Base-by-base conservation (phyloP, 768 basidiomycete genomes). In the Goffeauzyma gilvescens region DNA sequence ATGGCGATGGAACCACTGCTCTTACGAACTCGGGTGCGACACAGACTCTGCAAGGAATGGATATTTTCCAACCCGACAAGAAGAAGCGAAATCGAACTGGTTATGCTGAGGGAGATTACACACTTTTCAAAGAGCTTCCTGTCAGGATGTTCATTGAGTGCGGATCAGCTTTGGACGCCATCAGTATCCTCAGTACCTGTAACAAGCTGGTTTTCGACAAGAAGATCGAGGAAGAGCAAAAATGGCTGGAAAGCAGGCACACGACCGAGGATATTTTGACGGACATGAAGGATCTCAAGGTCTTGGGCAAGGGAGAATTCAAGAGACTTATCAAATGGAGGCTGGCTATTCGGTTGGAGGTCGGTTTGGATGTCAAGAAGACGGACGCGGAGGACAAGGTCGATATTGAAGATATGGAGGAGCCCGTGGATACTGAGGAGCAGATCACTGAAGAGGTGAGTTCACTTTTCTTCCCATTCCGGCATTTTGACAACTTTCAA, bases 221-320 rank as follows among this genome's bases (percentile, higher is more conserved):
- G 15, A 32, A 38, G 24, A 47, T 41, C 0, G 50, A 44, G 18
- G 45, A 51, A 38, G 44, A 49, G 38, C 31, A 44, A 38, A 42
- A 35, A 23, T 90, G 93, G 82, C 63, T 80, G 24, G 68, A 67
- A 38, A 65, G 78, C 38, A 71, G 74, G 37, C 66, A 78, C 44
- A 93, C 85, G 17, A 79, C 80, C 2, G 59, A 69, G 0, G 90
- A 96, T 41, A 68, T 96, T 49, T 74, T 75, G 59, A 69, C 71
- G n/a, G 85, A 82, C 60, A 80, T 78, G 51, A 74, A 78, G 17
- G 93, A 98, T 69, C 70, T 98, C 51, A 95, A 90, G 62, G 93
- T 98, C 4, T 68, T 98, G 25, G 93, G 93, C 25, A 98, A 95
- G 66, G 81, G 89, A 22, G 93, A 98, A 58, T 98, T 98, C 69